Percentiles rank a stretch among this genome's conserved stretches.
Conservation (phyloP, 352 stramenopile genomes). For the Stephanocyclus meneghinianus region DNA sequence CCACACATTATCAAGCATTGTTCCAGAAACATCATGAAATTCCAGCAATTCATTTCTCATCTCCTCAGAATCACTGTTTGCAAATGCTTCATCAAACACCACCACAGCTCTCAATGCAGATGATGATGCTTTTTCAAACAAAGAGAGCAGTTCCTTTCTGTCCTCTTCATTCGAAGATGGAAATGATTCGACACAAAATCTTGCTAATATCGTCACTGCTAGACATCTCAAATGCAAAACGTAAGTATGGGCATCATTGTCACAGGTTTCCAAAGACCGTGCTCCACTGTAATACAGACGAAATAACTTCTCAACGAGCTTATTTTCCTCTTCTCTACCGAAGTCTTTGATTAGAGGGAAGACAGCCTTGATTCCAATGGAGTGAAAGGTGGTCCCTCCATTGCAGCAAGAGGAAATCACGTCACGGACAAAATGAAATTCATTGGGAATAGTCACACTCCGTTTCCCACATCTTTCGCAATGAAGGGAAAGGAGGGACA, state of each 20-base stretch:
- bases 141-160: slow-evolving; percentile 20
- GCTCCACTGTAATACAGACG: slow-evolving; percentile 44
- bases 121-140: slow-evolving; percentile 39
- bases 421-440: slow-evolving; percentile 33
- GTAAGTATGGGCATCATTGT: too few species aligned
- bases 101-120: slow-evolving; percentile 39
- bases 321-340: too few species aligned
- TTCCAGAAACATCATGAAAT: slow-evolving; percentile 38
- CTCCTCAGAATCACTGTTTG: not conserved
- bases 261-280: slow-evolving; percentile 11
- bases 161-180: not conserved
- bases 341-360: too few species aligned
- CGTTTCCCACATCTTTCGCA: too few species aligned
- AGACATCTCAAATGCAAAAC: slow-evolving; percentile 26
- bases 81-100: slow-evolving; percentile 15
- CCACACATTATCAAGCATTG: slow-evolving; percentile 28
- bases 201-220: slow-evolving; percentile 28
- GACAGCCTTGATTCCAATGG: too few species aligned
- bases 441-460: slow-evolving; percentile 22
- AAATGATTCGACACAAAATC: slow-evolving; percentile 11
- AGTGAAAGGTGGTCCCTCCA: too few species aligned
- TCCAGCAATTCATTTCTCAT: slow-evolving; percentile 19
- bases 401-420: slow-evolving; percentile 17
- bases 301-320: slow-evolving; percentile 42
- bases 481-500: too few species aligned